phyloP scores from a whole-genome alignment of 169 alveolate species.

The Babesia ovis region DNA sequence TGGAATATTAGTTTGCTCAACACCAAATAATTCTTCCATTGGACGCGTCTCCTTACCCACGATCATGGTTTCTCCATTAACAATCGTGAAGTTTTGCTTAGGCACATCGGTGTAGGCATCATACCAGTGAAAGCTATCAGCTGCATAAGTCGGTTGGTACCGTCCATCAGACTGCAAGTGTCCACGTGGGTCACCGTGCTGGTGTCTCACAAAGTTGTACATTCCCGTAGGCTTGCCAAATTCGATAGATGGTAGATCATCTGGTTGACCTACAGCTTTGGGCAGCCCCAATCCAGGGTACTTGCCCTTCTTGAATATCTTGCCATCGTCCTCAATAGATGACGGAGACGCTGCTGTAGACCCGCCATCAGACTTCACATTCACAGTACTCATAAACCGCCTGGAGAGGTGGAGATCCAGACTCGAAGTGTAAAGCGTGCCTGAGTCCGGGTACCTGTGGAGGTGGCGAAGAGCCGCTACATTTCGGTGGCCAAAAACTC shows the following conservation, averaged over 20 bases:
- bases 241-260: slow-evolving; percentile 63
- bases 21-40: slow-evolving; percentile 78
- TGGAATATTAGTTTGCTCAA: slow-evolving; percentile 76
- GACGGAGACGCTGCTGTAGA: neutral
- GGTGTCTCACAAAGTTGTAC: slow-evolving; percentile 78
- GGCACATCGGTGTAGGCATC: slow-evolving; percentile 81
- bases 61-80: slow-evolving; percentile 82
- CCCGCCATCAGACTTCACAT: neutral
- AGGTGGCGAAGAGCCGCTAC: neutral
- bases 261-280: slow-evolving; percentile 64
- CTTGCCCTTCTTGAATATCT: slow-evolving; percentile 48
- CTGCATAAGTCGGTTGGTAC: slow-evolving; percentile 63
- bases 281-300: slow-evolving; percentile 64
- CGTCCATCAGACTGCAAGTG: slow-evolving; percentile 82
- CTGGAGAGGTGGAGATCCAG: neutral
- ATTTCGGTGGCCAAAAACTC: neutral
- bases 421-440: neutral
- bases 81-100: slow-evolving; percentile 78
- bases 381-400: neutral
- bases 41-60: slow-evolving; percentile 84
- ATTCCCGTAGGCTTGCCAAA: slow-evolving; percentile 72
- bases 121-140: slow-evolving; percentile 81
- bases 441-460: neutral
- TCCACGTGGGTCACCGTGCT: slow-evolving; percentile 85
- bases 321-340: slow-evolving; percentile 18